Percentiles rank a stretch among this genome's conserved stretches.
Conservation (phyloP, 2,329 filamentous ascomycete species). For the Beauveria sp. region DNA sequence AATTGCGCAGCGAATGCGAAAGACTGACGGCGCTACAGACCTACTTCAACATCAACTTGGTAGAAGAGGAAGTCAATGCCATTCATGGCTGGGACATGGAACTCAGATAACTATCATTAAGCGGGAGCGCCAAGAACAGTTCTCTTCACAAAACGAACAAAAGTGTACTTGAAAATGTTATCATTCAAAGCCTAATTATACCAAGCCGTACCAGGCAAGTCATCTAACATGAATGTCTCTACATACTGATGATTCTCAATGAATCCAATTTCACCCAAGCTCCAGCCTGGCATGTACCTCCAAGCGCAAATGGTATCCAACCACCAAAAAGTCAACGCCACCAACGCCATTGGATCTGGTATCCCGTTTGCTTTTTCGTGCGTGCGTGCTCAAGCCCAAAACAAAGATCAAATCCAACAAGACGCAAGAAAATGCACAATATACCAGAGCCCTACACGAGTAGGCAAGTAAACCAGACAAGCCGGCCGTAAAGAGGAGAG, state of each 20-base stretch:
- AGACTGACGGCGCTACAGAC: not conserved
- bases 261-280: not conserved
- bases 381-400: not conserved
- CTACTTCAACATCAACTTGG: not conserved
- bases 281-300: not conserved
- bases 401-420: not conserved
- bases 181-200: slow-evolving; percentile 11
- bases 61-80: not conserved
- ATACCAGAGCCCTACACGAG: not conserved
- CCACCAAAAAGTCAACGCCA: slow-evolving; percentile 5
- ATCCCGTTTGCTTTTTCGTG: not conserved
- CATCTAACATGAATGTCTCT: slow-evolving; percentile 11
- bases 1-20: slow-evolving; percentile 39
- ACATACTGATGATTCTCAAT: not conserved
- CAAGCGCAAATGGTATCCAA: slow-evolving; percentile 9
- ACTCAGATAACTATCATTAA: not conserved
- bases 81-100: slow-evolving; percentile 2
- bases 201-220: slow-evolving; percentile 2
- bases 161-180: not conserved
- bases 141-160: no score
- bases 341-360: slow-evolving; percentile 7
- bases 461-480: not conserved
- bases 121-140: not conserved
- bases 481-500: not conserved
- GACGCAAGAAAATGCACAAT: not conserved